Conservation (phyloP, 169 alveolate genomes). For the Babesia bovis region DNA sequence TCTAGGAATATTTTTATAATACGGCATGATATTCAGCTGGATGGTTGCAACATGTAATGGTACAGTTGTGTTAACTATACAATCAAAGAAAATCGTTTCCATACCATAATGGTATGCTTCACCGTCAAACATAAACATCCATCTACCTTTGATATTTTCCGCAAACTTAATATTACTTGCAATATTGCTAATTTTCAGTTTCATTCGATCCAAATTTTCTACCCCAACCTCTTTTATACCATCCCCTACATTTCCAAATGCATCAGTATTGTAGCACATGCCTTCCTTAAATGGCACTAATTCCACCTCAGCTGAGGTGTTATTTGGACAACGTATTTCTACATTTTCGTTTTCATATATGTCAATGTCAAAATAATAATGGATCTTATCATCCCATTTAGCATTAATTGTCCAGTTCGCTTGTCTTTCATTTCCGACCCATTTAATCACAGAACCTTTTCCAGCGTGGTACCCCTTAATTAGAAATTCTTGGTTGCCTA, state of each 20-base stretch:
- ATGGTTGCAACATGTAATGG: background rate
- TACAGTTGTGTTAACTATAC: background rate
- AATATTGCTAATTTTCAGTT: background rate
- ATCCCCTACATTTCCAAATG: background rate
- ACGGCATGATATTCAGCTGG: constrained; percentile 19
- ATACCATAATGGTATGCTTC: background rate
- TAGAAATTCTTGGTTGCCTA: background rate
- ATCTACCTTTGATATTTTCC: background rate
- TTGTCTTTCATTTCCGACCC: background rate
- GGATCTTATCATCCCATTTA: background rate
- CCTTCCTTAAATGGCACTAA: constrained; percentile 8
- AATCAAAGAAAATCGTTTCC: constrained; percentile 20
- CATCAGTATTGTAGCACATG: constrained; percentile 1
- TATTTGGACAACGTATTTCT: background rate
- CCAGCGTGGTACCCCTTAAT: background rate
- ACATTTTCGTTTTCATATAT: constrained; percentile 6
- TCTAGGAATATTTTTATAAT: background rate
- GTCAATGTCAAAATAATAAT: constrained; percentile 17
- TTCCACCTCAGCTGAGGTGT: background rate
- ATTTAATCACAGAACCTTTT: background rate
- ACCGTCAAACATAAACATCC: background rate
- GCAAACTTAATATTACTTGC: background rate
- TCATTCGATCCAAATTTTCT: background rate
- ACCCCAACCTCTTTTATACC: background rate
- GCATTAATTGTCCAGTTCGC: background rate